Evolutionary conservation across 768 basidiomycete genomes (phyloP).

Genomic region (Pleurotus tuber-regium): DNA sequence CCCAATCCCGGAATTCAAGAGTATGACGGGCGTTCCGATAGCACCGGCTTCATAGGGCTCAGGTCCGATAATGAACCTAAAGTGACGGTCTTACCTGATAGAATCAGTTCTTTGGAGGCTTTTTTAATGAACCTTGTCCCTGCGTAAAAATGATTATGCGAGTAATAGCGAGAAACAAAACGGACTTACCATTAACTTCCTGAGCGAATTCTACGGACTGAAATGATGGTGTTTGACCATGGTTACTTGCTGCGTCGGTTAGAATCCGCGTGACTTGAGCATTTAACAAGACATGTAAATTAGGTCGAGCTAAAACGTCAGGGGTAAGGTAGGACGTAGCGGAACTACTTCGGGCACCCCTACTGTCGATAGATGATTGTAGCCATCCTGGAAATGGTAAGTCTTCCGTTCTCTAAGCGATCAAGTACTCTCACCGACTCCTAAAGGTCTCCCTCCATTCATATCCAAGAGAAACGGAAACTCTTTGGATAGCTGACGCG

Average conservation of each 20-base stretch:
- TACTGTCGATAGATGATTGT: conserved; percentile 25
- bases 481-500: conserved; percentile 15
- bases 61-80: conserved; percentile 18
- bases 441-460: conserved; percentile 29
- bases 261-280: conserved; percentile 16
- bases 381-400: conserved; percentile 21
- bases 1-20: conserved; percentile 35
- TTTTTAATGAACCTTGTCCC: too few species aligned
- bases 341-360: conserved; percentile 29
- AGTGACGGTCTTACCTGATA: conserved; percentile 11
- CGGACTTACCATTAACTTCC: too few species aligned
- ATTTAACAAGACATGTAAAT: conserved; percentile 31
- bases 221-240: conserved; percentile 11
- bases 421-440: conserved; percentile 20
- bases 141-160: too few species aligned
- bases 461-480: conserved; percentile 33
- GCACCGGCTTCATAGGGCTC: conserved; percentile 36
- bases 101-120: too few species aligned
- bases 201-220: conserved; percentile 19
- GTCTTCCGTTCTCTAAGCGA: background rate
- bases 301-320: conserved; percentile 21
- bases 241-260: too few species aligned
- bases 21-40: conserved; percentile 31
- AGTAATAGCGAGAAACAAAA: too few species aligned
- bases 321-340: conserved; percentile 30